Evolutionary conservation across 805 yeast genomes (phyloP).

Genomic region (Lachancea lanzarotensis): DNA sequence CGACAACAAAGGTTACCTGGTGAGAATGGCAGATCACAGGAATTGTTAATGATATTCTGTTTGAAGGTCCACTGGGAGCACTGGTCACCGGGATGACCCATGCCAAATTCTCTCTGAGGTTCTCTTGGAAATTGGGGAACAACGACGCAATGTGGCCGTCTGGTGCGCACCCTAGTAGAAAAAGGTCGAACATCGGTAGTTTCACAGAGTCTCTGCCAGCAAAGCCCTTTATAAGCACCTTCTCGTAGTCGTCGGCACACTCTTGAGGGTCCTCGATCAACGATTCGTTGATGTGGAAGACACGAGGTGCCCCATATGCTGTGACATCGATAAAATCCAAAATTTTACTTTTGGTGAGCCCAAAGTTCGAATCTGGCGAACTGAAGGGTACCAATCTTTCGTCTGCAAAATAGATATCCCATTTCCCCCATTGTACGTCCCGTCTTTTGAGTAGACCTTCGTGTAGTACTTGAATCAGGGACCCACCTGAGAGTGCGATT

Average conservation of each 20-base stretch:
- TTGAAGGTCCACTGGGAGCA: slow-evolving; percentile 83
- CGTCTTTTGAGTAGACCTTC: slow-evolving; percentile 76
- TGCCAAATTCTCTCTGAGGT: slow-evolving; percentile 80
- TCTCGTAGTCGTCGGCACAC: slow-evolving; percentile 91
- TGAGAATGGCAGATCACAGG: slow-evolving; percentile 94
- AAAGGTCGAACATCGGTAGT: slow-evolving; percentile 87
- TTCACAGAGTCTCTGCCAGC: slow-evolving; percentile 96
- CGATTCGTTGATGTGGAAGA: slow-evolving; percentile 76
- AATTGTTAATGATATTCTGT: slow-evolving; percentile 82
- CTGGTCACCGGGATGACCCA: slow-evolving; percentile 93
- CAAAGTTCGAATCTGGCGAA: slow-evolving; percentile 78
- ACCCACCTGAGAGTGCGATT: slow-evolving; percentile 91
- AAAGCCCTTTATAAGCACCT: slow-evolving; percentile 76
- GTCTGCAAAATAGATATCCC: slow-evolving; percentile 97
- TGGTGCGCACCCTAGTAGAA: slow-evolving; percentile 94
- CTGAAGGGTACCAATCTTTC: slow-evolving; percentile 89
- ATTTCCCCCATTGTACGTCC: slow-evolving; percentile 81
- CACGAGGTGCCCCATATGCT: slow-evolving; percentile 49
- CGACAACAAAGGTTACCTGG: slow-evolving; percentile 89
- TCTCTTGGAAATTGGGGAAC: slow-evolving; percentile 81
- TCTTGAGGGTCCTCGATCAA: slow-evolving; percentile 77
- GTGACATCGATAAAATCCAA: slow-evolving; percentile 48
- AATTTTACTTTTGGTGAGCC: slow-evolving; percentile 76
- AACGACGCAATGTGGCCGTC: slow-evolving; percentile 98
- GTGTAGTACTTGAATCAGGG: slow-evolving; percentile 74